These are phyloP conservation scores for Tetrapisispora pingtungensis DNA, from an alignment of 805 yeast species.

Conservation along the genomic window DNA sequence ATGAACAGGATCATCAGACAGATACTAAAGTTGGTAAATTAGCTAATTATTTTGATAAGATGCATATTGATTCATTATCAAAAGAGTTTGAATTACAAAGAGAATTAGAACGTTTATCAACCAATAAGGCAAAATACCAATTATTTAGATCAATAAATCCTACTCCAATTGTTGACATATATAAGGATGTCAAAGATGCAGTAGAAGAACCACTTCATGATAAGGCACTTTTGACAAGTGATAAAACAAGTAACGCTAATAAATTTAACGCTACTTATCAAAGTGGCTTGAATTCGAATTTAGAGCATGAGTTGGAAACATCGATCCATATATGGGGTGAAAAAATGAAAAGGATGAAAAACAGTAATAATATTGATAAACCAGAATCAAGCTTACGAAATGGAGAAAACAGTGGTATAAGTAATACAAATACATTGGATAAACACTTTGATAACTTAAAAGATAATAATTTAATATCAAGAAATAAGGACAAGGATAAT, in stretches of 20 bases:
- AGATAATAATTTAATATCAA: no score
- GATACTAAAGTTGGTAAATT: slow-evolving; percentile 49
- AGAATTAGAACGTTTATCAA: slow-evolving; percentile 60
- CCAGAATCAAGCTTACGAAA: not conserved
- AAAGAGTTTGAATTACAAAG: slow-evolving; percentile 82
- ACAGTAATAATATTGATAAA: slow-evolving; percentile 6
- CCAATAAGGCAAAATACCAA: slow-evolving; percentile 49
- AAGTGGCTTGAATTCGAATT: slow-evolving; percentile 12
- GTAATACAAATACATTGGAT: not conserved
- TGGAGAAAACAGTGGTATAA: no score
- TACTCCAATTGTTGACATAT: slow-evolving; percentile 84
- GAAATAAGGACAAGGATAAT: no score
- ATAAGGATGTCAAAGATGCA: slow-evolving; percentile 80
- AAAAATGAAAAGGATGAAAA: slow-evolving; percentile 14
- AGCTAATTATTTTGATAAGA: slow-evolving; percentile 58
- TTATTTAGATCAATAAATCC: slow-evolving; percentile 65
- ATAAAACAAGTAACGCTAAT: not conserved
- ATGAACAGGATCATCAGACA: slow-evolving; percentile 4
- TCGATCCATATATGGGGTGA: slow-evolving; percentile 28
- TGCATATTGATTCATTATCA: slow-evolving; percentile 72
- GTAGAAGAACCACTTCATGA: slow-evolving; percentile 46
- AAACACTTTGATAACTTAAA: not conserved
- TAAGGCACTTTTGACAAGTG: slow-evolving; percentile 5
- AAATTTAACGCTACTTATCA: not conserved
- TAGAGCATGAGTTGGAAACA: slow-evolving; percentile 23